Evolutionary conservation across 2,329 filamentous ascomycete genomes (phyloP).

Genomic region (Helotiales sp.): DNA sequence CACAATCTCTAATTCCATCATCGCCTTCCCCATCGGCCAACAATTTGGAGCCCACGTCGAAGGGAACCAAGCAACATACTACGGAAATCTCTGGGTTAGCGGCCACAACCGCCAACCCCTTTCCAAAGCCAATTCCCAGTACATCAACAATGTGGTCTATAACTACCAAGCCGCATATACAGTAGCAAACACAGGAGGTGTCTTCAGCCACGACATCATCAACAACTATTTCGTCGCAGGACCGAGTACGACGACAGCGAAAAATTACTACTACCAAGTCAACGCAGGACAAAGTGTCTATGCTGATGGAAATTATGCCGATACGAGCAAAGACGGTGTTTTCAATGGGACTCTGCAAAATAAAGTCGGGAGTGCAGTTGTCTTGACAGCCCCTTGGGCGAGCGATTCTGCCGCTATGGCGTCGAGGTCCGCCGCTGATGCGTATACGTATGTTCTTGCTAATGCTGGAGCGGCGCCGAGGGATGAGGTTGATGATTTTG

Average conservation of each 20-base stretch:
- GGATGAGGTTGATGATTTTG: constrained; percentile 40
- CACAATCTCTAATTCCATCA: constrained; percentile 26
- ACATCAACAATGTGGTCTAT: constrained; percentile 56
- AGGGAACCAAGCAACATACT: constrained; percentile 56
- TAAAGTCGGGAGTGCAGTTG: constrained; percentile 25
- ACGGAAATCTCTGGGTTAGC: constrained; percentile 59
- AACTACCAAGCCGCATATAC: constrained; percentile 63
- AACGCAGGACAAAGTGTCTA: constrained; percentile 59
- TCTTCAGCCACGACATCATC: constrained; percentile 57
- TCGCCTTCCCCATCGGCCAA: constrained; percentile 50
- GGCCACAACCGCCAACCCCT: constrained; percentile 63
- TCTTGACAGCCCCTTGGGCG: constrained; percentile 36
- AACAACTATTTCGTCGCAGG: constrained; percentile 63
- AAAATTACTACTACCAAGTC: constrained; percentile 62
- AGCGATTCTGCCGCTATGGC: constrained; percentile 31
- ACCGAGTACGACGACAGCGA: constrained; percentile 53
- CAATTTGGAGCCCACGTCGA: constrained; percentile 59
- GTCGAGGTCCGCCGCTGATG: constrained; percentile 44
- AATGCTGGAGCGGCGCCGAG: constrained; percentile 46
- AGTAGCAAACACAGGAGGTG: constrained; percentile 48
- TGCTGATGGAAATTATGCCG: constrained; percentile 57
- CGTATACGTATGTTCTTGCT: constrained; percentile 44
- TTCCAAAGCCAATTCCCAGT: constrained; percentile 61
- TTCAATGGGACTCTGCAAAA: constrained; percentile 49
- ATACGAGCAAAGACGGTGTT: constrained; percentile 54